phyloP scores from a whole-genome alignment of 192 early-diverging fungal genomes.

The Backusella psychrophila region DNA sequence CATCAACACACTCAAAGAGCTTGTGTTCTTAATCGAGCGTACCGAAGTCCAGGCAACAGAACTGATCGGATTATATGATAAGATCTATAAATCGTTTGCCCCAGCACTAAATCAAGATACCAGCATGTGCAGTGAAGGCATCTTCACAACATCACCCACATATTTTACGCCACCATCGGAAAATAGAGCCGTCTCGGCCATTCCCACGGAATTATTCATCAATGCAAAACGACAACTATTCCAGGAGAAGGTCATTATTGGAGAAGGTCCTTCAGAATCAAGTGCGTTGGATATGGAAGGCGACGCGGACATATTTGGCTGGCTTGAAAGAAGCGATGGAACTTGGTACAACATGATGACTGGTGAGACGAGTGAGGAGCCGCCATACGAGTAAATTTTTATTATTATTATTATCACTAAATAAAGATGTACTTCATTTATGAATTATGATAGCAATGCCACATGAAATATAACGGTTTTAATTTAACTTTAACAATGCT shows the following conservation, averaged over 20 bases:
- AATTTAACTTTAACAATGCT: too few species aligned
- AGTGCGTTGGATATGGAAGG: background rate
- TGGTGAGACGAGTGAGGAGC: background rate
- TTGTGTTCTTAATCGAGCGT: background rate
- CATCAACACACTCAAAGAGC: too few species aligned
- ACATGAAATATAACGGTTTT: too few species aligned
- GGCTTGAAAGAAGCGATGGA: background rate
- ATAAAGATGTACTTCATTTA: too few species aligned
- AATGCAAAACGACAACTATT: background rate
- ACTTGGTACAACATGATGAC: constrained; percentile 1
- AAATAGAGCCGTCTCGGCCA: background rate
- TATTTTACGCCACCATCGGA: background rate
- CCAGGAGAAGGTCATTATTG: background rate
- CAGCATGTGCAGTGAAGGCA: background rate
- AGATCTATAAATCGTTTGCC: too few species aligned
- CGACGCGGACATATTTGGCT: too few species aligned
- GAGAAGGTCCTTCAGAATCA: background rate
- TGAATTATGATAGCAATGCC: too few species aligned
- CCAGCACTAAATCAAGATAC: too few species aligned
- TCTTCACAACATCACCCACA: too few species aligned
- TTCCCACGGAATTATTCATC: background rate
- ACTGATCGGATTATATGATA: too few species aligned
- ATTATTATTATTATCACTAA: too few species aligned
- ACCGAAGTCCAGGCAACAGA: too few species aligned
- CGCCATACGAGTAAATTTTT: background rate